phyloP scores from a whole-genome alignment of 2,329 filamentous ascomycete genomes.

The Cercospora brassicicola region DNA sequence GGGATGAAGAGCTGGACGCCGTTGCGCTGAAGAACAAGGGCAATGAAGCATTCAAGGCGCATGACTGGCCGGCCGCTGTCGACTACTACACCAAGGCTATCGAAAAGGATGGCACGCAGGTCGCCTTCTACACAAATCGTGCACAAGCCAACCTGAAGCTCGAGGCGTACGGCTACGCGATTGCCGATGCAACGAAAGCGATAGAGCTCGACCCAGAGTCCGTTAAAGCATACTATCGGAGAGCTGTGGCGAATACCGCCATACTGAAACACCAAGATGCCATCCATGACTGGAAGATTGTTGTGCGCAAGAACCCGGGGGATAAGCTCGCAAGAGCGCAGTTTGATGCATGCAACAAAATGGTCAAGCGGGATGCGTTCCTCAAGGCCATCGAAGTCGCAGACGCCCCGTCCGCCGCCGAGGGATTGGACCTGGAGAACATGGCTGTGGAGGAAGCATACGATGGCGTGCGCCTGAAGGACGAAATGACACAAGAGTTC shows the following conservation, averaged over 20 bases:
- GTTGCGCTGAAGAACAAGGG: slow-evolving; percentile 86
- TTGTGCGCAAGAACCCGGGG: slow-evolving; percentile 78
- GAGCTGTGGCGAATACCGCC: slow-evolving; percentile 86
- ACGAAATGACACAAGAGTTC: slow-evolving; percentile 93
- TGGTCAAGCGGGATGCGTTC: slow-evolving; percentile 89
- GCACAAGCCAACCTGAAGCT: slow-evolving; percentile 96
- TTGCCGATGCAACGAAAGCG: slow-evolving; percentile 85
- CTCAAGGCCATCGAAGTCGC: slow-evolving; percentile 91
- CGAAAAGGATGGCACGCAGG: slow-evolving; percentile 53
- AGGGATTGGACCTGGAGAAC: slow-evolving; percentile 81
- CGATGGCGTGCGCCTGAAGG: slow-evolving; percentile 75
- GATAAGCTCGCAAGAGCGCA: slow-evolving; percentile 92
- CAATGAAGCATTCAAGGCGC: slow-evolving; percentile 85
- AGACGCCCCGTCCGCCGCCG: slow-evolving; percentile 87
- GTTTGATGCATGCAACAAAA: slow-evolving; percentile 88
- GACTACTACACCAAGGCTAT: slow-evolving; percentile 71
- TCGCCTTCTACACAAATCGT: slow-evolving; percentile 90
- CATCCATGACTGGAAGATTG: slow-evolving; percentile 86
- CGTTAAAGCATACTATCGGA: slow-evolving; percentile 93
- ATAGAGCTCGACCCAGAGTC: slow-evolving; percentile 85
- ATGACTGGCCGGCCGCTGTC: slow-evolving; percentile 82
- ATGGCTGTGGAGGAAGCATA: slow-evolving; percentile 82
- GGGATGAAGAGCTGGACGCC: slow-evolving; percentile 56
- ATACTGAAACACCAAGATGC: slow-evolving; percentile 88
- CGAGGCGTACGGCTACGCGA: slow-evolving; percentile 90